Evolutionary conservation across 2,329 filamentous ascomycete species (phyloP).

Genomic region (Sporothrix luriei): DNA sequence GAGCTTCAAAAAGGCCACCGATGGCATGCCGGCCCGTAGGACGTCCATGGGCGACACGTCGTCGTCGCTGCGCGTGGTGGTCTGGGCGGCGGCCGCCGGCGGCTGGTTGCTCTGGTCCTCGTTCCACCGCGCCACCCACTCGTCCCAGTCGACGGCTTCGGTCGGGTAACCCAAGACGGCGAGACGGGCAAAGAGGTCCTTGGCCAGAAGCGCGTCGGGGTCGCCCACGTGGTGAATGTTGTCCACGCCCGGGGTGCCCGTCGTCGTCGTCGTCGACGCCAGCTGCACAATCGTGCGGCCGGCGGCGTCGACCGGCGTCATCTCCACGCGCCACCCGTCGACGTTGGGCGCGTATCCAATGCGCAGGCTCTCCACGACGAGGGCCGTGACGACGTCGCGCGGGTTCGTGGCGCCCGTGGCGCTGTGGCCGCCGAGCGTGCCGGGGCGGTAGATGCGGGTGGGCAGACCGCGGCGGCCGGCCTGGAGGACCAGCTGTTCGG

Average conservation of each 20-base stretch:
- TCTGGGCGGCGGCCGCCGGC: background rate
- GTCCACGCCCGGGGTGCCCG: too few relatives aligned
- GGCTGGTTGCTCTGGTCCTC: constrained; percentile 59
- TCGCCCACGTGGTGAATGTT: constrained; percentile 75
- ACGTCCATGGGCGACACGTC: constrained; percentile 78
- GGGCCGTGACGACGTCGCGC: constrained; percentile 74
- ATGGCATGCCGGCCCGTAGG: constrained; percentile 78
- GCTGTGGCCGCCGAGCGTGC: constrained; percentile 79
- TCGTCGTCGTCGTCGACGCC: constrained; percentile 42
- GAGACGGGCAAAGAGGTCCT: constrained; percentile 65
- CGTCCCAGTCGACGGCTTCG: constrained; percentile 65
- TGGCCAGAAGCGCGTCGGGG: constrained; percentile 68
- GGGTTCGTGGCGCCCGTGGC: constrained; percentile 73
- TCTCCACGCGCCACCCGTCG: constrained; percentile 75
- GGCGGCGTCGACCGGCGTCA: constrained; percentile 83
- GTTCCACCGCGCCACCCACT: constrained; percentile 74
- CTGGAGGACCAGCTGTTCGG: constrained; percentile 72
- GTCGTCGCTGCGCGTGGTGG: constrained; percentile 50
- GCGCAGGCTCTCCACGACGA: constrained; percentile 76
- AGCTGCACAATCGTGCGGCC: constrained; percentile 73
- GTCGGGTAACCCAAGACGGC: constrained; percentile 71
- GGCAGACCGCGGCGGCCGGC: constrained; percentile 68
- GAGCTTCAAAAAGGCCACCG: constrained; percentile 67
- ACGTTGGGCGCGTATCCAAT: constrained; percentile 71
- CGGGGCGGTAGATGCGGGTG: constrained; percentile 70